These are phyloP conservation scores for Exophiala spinifera DNA, from an alignment of 2,329 filamentous ascomycete species.

Conservation along the genomic window DNA sequence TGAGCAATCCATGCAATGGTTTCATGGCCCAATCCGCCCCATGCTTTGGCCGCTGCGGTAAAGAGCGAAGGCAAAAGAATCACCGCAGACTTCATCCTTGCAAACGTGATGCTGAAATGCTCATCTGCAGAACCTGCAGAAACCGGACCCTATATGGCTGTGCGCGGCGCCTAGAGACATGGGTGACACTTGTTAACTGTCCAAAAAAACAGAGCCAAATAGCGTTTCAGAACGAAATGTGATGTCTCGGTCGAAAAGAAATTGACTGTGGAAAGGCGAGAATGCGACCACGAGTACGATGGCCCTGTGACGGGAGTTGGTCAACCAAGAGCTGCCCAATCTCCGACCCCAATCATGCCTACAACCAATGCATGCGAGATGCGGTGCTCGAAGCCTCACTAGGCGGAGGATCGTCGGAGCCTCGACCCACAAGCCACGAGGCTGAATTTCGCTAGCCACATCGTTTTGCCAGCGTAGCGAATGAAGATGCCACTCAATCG, in stretches of 20 bases:
- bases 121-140: too few relatives aligned
- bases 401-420: not conserved
- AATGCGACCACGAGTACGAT: constrained; percentile 3
- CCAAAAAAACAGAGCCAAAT: not conserved
- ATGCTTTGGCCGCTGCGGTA: constrained; percentile 71
- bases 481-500: constrained; percentile 9
- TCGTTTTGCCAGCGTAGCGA: constrained; percentile 1
- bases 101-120: not conserved
- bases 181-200: too few relatives aligned
- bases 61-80: constrained; percentile 82
- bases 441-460: not conserved
- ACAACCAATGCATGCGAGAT: too few relatives aligned
- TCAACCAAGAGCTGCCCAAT: constrained; percentile 7
- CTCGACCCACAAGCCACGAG: not conserved
- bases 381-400: constrained; percentile 9
- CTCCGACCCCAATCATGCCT: constrained; percentile 12
- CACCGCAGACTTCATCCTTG: constrained; percentile 46
- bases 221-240: constrained; percentile 1
- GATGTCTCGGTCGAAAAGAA: not conserved
- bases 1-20: constrained; percentile 56
- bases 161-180: not conserved
- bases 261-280: not conserved
- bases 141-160: not conserved
- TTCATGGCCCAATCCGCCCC: constrained; percentile 54
- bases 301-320: constrained; percentile 13